These are phyloP conservation scores for Heliosperma pusillum DNA, from an alignment of 148 eudicot genomes.

Conservation along the genomic window DNA sequence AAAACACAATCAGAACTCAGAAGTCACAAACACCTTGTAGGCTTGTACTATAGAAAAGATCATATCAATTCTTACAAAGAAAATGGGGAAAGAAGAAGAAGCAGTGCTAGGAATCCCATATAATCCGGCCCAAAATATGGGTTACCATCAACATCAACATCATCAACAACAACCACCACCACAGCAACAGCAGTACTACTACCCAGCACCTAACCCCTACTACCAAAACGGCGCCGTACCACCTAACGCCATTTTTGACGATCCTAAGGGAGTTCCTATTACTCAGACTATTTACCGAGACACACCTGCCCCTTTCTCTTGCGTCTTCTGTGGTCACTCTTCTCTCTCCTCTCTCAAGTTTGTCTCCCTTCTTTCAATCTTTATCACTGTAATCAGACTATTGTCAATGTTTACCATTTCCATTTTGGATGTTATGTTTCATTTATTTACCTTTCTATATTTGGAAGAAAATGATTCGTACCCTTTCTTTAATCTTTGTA, in stretches of 20 bases:
- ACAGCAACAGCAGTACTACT: constrained; percentile 31
- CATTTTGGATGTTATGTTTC: no score
- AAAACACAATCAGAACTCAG: no score
- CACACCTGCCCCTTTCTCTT: constrained; percentile 83
- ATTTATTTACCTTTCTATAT: no score
- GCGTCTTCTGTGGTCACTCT: constrained; percentile 49
- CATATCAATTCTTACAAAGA: no score
- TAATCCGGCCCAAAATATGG: neutral
- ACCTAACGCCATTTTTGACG: constrained; percentile 58
- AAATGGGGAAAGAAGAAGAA: constrained; percentile 10
- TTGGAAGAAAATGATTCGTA: no score
- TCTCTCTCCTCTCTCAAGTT: constrained; percentile 63
- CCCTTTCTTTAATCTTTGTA: no score
- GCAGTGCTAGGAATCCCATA: constrained; percentile 28
- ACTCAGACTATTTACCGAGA: constrained; percentile 77
- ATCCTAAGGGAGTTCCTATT: constrained; percentile 79
- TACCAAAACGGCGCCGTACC: constrained; percentile 59
- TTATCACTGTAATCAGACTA: no score
- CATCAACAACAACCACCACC: neutral
- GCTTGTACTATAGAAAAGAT: no score
- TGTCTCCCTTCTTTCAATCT: neutral
- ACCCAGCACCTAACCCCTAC: constrained; percentile 46
- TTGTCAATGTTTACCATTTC: no score
- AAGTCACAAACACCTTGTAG: no score
- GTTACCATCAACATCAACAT: constrained; percentile 6